phyloP scores from a whole-genome alignment of 1,284 basidiomycete species.

The Sanghuangporus weigelae region DNA sequence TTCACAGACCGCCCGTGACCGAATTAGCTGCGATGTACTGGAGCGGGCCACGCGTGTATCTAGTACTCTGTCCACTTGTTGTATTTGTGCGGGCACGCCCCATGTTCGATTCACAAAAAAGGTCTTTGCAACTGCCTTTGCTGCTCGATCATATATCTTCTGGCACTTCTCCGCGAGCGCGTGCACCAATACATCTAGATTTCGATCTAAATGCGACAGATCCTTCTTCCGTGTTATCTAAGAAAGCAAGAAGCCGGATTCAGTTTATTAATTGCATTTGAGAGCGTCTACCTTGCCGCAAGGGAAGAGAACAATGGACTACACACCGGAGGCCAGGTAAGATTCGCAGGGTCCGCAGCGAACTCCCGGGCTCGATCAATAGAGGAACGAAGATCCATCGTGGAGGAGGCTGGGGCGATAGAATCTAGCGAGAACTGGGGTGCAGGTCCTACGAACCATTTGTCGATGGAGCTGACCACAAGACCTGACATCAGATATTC shows the following conservation, averaged over 20 bases:
- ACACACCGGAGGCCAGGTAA: constrained; percentile 25
- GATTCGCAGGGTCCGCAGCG: constrained; percentile 35
- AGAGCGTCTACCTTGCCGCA: not conserved
- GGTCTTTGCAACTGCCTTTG: constrained; percentile 57
- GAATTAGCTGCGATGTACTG: constrained; percentile 9
- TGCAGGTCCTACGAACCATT: constrained; percentile 66
- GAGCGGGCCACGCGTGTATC: not conserved
- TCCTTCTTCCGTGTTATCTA: constrained; percentile 47
- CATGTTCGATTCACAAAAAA: constrained; percentile 38
- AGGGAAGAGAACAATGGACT: not conserved
- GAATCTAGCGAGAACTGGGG: constrained; percentile 57
- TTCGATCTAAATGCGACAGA: constrained; percentile 56
- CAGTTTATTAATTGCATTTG: not conserved
- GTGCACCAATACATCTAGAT: constrained; percentile 60
- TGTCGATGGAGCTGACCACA: constrained; percentile 61
- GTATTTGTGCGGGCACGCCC: constrained; percentile 25
- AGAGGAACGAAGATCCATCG: constrained; percentile 36
- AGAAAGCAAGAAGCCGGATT: not conserved
- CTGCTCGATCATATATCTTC: constrained; percentile 55
- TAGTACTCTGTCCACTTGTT: constrained; percentile 17
- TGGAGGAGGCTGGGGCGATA: constrained; percentile 36
- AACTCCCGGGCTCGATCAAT: constrained; percentile 44
- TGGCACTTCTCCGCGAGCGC: constrained; percentile 59
- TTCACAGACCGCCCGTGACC: constrained; percentile 46
- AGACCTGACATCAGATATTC: constrained; percentile 72